phyloP scores from a whole-genome alignment of 371 early-diverging fungal genomes.

The Mycotypha africana region DNA sequence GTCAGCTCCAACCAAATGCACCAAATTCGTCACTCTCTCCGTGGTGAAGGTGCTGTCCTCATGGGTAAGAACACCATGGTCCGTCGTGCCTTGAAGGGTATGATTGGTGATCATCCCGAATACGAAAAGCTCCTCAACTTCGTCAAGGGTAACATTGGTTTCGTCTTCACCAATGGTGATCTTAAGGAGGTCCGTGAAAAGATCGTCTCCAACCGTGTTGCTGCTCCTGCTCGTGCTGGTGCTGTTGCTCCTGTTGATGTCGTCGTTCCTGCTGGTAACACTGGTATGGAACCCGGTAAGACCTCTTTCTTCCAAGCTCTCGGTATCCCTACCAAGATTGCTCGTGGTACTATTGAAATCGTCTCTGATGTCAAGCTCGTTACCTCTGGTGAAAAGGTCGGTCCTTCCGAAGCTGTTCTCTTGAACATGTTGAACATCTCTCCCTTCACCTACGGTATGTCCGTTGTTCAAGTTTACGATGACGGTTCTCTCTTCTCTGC shows the following conservation, averaged over 20 bases:
- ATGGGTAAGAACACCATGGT: conserved; percentile 99
- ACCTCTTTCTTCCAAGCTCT: conserved; percentile 99
- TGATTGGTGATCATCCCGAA: conserved; percentile 78
- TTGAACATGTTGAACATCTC: conserved; percentile 99
- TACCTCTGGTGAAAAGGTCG: conserved; percentile 91
- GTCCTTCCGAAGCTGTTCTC: conserved; percentile 98
- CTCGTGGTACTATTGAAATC: conserved; percentile 99
- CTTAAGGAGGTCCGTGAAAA: conserved; percentile 92
- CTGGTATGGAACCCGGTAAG: conserved; percentile 99
- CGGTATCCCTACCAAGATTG: conserved; percentile 99
- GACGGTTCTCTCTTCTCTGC: conserved; percentile 91
- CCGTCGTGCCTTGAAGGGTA: conserved; percentile 88
- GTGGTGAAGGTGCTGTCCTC: conserved; percentile 91
- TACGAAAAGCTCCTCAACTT: conserved; percentile 83
- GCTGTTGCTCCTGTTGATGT: conserved; percentile 97
- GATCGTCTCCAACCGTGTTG: conserved; percentile 92
- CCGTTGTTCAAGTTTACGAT: conserved; percentile 92
- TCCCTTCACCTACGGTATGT: conserved; percentile 99
- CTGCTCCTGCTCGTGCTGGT: conserved; percentile 98
- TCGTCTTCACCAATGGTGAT: conserved; percentile 99
- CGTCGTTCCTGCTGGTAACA: conserved; percentile 96
- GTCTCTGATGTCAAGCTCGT: conserved; percentile 94
- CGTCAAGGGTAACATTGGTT: conserved; percentile 97
- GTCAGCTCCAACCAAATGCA: conserved; percentile 99
- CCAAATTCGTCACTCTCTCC: conserved; percentile 93